Percentiles rank a stretch among this genome's conserved stretches.
Conservation (phyloP, 1,284 basidiomycete genomes). For the Rhodotorula glutinis region DNA sequence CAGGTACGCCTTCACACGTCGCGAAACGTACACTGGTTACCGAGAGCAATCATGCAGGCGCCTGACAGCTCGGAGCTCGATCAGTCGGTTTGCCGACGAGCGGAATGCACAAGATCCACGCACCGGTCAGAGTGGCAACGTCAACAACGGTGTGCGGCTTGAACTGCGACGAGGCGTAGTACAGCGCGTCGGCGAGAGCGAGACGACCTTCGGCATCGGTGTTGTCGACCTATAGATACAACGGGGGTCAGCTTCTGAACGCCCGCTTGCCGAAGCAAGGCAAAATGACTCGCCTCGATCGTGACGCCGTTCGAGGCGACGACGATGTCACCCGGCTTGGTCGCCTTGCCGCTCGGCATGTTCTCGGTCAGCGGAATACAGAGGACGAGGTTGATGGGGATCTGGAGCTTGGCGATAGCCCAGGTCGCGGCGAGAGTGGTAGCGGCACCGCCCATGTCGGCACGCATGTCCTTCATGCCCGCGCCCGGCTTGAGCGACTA, state of each 20-base stretch:
- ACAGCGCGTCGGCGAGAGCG: conserved; percentile 70
- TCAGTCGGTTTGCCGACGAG: neutral
- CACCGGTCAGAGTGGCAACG: conserved; percentile 72
- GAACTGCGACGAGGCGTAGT: conserved; percentile 73
- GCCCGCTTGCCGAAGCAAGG: neutral
- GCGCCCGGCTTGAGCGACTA: conserved; percentile 67
- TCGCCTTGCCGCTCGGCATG: conserved; percentile 74
- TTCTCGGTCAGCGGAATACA: conserved; percentile 80
- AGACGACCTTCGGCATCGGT: conserved; percentile 61
- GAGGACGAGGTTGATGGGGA: conserved; percentile 73
- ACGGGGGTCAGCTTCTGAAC: neutral
- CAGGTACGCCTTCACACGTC: no score
- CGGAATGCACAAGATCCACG: conserved; percentile 35
- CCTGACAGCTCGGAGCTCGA: neutral
- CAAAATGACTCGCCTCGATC: conserved; percentile 55
- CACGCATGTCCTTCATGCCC: conserved; percentile 56
- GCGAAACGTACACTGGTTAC: conserved; percentile 56
- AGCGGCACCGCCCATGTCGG: conserved; percentile 67
- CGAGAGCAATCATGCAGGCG: conserved; percentile 59
- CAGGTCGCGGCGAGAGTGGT: conserved; percentile 67
- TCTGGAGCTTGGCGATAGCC: conserved; percentile 73
- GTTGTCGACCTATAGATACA: conserved; percentile 63
- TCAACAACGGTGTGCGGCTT: conserved; percentile 80
- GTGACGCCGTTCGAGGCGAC: conserved; percentile 86
- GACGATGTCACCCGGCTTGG: conserved; percentile 73